Percentiles rank a stretch among this genome's conserved stretches.
phyloP scores from a whole-genome alignment of 169 alveolate genomes.

The Cryptosporidium parvum region DNA sequence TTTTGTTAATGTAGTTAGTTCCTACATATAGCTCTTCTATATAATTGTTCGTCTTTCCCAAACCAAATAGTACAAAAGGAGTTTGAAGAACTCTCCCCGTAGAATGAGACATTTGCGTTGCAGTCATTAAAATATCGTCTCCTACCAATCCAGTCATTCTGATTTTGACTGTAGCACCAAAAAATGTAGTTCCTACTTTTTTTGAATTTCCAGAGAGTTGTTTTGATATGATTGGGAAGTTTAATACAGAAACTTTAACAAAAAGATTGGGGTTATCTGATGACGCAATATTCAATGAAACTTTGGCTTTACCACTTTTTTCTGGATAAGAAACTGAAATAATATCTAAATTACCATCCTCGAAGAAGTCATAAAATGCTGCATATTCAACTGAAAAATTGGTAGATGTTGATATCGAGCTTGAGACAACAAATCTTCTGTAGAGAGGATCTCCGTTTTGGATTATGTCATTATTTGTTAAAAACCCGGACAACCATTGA shows the following conservation, averaged over 20 bases:
- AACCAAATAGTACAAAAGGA: conserved; percentile 81
- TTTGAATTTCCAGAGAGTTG: not conserved
- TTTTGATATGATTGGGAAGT: not conserved
- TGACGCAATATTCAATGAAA: conserved; percentile 20
- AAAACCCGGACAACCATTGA: conserved; percentile 19
- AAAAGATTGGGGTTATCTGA: conserved; percentile 37
- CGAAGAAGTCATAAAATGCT: conserved; percentile 81
- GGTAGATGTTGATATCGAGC: conserved; percentile 2
- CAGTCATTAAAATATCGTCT: conserved; percentile 51
- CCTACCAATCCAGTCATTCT: conserved; percentile 59
- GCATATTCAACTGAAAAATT: conserved; percentile 58
- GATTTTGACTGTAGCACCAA: conserved; percentile 54
- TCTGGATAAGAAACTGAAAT: conserved; percentile 77
- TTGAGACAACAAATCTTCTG: conserved; percentile 41
- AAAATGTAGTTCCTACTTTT: conserved; percentile 20
- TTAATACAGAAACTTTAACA: conserved; percentile 35
- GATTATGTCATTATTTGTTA: conserved; percentile 3
- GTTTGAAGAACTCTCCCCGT: conserved; percentile 78
- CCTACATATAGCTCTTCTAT: conserved; percentile 89
- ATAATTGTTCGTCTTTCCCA: conserved; percentile 88
- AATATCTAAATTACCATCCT: conserved; percentile 81
- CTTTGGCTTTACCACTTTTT: not conserved
- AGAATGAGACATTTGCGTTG: conserved; percentile 80
- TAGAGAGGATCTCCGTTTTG: conserved; percentile 27
- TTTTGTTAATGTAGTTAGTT: conserved; percentile 17